A percentile compares a stretch with the other conserved stretches of the same genome.
Conservation (phyloP, 2,329 filamentous ascomycete species). For the Aureobasidium musti region DNA sequence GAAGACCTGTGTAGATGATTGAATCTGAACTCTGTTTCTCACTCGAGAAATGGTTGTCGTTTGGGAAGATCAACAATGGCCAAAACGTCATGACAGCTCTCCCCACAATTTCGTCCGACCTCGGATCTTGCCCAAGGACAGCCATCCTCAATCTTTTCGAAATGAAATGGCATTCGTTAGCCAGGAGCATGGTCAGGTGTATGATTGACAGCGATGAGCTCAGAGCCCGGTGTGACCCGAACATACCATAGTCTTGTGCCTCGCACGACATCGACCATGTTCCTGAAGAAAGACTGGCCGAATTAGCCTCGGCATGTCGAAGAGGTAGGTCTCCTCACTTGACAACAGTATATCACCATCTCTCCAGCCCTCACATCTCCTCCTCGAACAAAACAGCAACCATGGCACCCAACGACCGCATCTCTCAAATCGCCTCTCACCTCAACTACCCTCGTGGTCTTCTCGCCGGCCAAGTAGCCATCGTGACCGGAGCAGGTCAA, state of each 20-base stretch:
- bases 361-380: neutral
- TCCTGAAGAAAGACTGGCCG: neutral
- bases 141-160: neutral
- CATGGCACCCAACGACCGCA: slow-evolving; percentile 36
- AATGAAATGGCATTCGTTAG: no score
- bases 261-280: neutral
- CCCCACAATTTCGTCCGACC: slow-evolving; percentile 15
- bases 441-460: slow-evolving; percentile 80
- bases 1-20: neutral
- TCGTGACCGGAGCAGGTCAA: slow-evolving; percentile 83
- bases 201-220: no score
- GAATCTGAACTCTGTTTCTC: neutral
- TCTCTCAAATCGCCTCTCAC: slow-evolving; percentile 72
- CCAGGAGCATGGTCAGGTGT: neutral
- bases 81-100: slow-evolving; percentile 19
- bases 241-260: no score
- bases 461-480: slow-evolving; percentile 77
- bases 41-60: neutral
- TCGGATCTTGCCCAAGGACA: neutral
- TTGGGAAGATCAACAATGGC: slow-evolving; percentile 2
- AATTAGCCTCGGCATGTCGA: slow-evolving; percentile 19
- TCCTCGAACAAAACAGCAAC: neutral
- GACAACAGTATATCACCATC: neutral
- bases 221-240: no score
- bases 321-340: slow-evolving; percentile 20